Evolutionary conservation across 495 filamentous ascomycete genomes (phyloP).

Genomic region (Cercophora newfieldiana): DNA sequence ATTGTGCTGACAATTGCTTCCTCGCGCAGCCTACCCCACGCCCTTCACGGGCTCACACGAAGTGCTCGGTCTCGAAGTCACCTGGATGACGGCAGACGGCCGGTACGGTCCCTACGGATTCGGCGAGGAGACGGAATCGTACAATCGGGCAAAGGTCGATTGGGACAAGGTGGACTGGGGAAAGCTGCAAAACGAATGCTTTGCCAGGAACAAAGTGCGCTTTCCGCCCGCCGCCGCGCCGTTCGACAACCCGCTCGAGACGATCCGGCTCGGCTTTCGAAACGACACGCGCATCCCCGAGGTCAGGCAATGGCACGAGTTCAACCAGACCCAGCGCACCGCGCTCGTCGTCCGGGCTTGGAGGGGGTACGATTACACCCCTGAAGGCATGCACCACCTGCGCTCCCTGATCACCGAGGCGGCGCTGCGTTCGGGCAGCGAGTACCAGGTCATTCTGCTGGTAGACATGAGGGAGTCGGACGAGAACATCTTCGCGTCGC

Average conservation of each 20-base stretch:
- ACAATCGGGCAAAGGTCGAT: constrained; percentile 59
- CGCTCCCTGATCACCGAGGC: constrained; percentile 59
- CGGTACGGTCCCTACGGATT: constrained; percentile 38
- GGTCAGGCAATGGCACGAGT: constrained; percentile 35
- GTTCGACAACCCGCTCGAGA: constrained; percentile 25
- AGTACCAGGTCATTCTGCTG: constrained; percentile 60
- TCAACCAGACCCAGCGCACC: constrained; percentile 31
- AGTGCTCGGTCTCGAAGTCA: constrained; percentile 29
- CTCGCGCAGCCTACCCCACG: constrained; percentile 27
- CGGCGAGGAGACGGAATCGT: constrained; percentile 28
- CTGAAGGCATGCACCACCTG: constrained; percentile 47
- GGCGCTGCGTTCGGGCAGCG: constrained; percentile 53
- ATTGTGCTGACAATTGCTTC: constrained; percentile 20
- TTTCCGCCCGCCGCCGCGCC: constrained; percentile 38
- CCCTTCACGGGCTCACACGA: constrained; percentile 37
- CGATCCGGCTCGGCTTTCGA: constrained; percentile 29
- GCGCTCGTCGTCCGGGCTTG: constrained; percentile 46
- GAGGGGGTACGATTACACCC: constrained; percentile 44
- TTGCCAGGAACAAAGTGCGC: constrained; percentile 64
- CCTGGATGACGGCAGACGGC: constrained; percentile 29
- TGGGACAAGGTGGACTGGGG: constrained; percentile 74
- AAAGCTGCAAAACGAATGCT: constrained; percentile 69
- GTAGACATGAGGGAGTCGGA: constrained; percentile 58
- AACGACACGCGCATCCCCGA: constrained; percentile 27
- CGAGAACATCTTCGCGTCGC: constrained; percentile 51